These are phyloP conservation scores for Yamadazyma phyllophila DNA, from an alignment of 805 yeast genomes.

Conservation along the genomic window DNA sequence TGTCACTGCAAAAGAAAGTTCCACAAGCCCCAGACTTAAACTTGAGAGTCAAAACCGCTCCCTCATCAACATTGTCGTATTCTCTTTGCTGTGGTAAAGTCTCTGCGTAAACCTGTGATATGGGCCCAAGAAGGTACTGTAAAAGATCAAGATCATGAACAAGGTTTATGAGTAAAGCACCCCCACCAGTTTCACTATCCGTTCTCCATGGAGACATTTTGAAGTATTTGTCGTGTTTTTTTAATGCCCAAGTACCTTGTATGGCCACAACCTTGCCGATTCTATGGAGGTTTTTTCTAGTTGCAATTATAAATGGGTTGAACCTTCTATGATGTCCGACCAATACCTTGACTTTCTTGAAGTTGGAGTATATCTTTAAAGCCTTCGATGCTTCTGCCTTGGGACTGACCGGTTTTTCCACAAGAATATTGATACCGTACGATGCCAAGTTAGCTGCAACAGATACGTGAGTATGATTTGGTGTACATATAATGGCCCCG, in stretches of 20 bases:
- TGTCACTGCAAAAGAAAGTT: slow-evolving; percentile 42
- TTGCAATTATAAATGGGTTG: slow-evolving; percentile 39
- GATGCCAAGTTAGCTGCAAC: slow-evolving; percentile 33
- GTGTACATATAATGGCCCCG: slow-evolving; percentile 42
- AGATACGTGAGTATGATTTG: slow-evolving; percentile 39
- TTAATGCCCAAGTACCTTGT: slow-evolving; percentile 42
- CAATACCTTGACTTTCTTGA: slow-evolving; percentile 28
- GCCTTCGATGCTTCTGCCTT: slow-evolving; percentile 33
- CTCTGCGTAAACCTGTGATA: slow-evolving; percentile 39
- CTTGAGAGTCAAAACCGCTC: slow-evolving; percentile 38
- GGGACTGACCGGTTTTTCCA: slow-evolving; percentile 41
- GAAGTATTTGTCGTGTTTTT: slow-evolving; percentile 35
- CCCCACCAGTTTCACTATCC: slow-evolving; percentile 34
- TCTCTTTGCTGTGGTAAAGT: slow-evolving; percentile 30
- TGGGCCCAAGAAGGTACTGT: slow-evolving; percentile 40
- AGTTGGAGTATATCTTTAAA: slow-evolving; percentile 22
- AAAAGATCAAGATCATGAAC: slow-evolving; percentile 43
- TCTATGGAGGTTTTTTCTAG: slow-evolving; percentile 30
- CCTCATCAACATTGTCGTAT: slow-evolving; percentile 35
- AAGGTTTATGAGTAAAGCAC: slow-evolving; percentile 38
- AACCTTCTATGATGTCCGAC: slow-evolving; percentile 45
- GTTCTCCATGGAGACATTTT: slow-evolving; percentile 40
- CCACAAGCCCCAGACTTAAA: slow-evolving; percentile 40
- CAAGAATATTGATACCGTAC: slow-evolving; percentile 34
- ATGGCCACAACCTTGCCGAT: slow-evolving; percentile 35